A percentile compares a stretch with the other conserved stretches of the same genome.
Evolutionary conservation across 1,139 yeast species (phyloP).

Genomic region (Debaryomyces singareniensis): DNA sequence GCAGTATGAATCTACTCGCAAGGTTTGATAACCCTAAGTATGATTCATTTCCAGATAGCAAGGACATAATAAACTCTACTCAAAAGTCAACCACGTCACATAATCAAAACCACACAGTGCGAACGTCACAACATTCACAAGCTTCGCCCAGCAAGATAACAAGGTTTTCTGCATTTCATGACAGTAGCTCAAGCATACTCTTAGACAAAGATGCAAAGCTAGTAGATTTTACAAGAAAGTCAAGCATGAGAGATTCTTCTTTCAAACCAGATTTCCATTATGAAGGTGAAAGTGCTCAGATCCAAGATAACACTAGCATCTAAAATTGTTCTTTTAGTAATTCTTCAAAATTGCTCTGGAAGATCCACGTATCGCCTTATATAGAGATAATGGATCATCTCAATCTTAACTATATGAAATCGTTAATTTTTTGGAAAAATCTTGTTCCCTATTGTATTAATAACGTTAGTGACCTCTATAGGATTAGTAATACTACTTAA

Average conservation of each 20-base stretch:
- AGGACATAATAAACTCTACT: conserved; percentile 7
- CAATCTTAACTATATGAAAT: too few species aligned
- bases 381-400: too few species aligned
- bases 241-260: conserved; percentile 38
- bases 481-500: neutral
- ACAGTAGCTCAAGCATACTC: conserved; percentile 10
- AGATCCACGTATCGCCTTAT: too few species aligned
- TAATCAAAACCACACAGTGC: conserved; percentile 3
- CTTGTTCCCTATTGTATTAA: too few species aligned
- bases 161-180: conserved; percentile 13
- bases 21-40: conserved; percentile 9
- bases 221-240: conserved; percentile 48
- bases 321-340: too few species aligned
- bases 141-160: neutral
- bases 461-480: neutral
- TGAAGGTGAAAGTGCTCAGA: conserved; percentile 31
- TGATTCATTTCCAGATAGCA: conserved; percentile 9
- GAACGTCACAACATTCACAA: neutral
- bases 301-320: conserved; percentile 29
- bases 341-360: too few species aligned
- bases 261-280: conserved; percentile 21
- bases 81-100: neutral
- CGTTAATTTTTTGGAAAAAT: too few species aligned
- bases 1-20: neutral
- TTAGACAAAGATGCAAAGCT: conserved; percentile 32